A percentile compares a stretch with the other conserved stretches of the same genome.
Conservation (phyloP, 495 filamentous ascomycete species). For the Podospora sp. region DNA sequence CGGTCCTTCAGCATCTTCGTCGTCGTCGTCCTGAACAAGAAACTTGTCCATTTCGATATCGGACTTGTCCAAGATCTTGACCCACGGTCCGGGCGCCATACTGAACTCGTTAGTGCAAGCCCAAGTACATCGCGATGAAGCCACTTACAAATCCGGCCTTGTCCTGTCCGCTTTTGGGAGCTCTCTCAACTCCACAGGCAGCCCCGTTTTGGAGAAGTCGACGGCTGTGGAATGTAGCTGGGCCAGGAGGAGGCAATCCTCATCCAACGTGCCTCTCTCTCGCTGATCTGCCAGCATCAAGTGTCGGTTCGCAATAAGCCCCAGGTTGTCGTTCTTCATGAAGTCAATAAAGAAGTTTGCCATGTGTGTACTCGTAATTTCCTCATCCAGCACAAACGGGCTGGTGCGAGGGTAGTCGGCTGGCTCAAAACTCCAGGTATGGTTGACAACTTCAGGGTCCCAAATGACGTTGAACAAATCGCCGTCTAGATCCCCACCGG, state of each 20-base stretch:
- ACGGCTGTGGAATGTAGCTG: constrained; percentile 75
- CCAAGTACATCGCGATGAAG: neutral
- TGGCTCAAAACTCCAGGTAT: constrained; percentile 45
- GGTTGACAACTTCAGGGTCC: constrained; percentile 53
- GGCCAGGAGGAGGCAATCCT: constrained; percentile 64
- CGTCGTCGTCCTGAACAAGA: constrained; percentile 34
- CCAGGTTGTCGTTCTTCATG: constrained; percentile 75
- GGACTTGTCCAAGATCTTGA: constrained; percentile 51
- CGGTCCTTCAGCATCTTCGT: constrained; percentile 56
- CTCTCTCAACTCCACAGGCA: constrained; percentile 55
- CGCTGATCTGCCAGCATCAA: constrained; percentile 67
- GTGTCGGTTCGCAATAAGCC: constrained; percentile 68
- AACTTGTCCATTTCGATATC: constrained; percentile 49
- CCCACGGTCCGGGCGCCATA: constrained; percentile 65
- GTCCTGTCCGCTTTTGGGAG: constrained; percentile 29
- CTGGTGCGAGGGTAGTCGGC: constrained; percentile 66
- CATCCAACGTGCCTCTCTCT: constrained; percentile 55
- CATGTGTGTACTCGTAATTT: constrained; percentile 63
- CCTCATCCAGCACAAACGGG: constrained; percentile 58
- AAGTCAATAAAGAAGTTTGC: constrained; percentile 77
- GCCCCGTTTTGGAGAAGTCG: constrained; percentile 81
- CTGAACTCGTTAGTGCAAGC: constrained; percentile 28
- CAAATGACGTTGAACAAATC: constrained; percentile 78
- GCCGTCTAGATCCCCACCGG: constrained; percentile 82
- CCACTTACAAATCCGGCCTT: constrained; percentile 49